Base-by-base conservation (phyloP, 1,284 basidiomycete genomes). In the Puccinia horiana region DNA sequence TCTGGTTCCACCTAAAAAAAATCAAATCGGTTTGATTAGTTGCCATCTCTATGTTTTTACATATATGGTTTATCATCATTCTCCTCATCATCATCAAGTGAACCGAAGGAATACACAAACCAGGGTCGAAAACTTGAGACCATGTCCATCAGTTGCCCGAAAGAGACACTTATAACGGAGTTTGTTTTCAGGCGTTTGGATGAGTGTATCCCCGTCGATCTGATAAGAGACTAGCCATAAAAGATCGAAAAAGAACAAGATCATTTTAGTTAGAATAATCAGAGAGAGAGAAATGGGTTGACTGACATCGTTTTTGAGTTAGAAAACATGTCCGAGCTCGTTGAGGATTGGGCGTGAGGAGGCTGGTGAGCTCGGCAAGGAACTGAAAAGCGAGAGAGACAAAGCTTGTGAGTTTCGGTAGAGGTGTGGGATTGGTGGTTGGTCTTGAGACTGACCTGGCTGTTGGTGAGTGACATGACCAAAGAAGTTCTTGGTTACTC, bases 281-380 rank as follows among this genome's bases (percentile, higher is more conserved):
- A 20, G 3, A 12, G 11, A 26, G n/a, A n/a, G n/a, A n/a, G n/a
- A n/a, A n/a, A n/a, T n/a, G n/a, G n/a, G 26, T 23, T 42, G 49
- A 20, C 47, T 73, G 49, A 73, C 70, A 52, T 47, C 70, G 44
- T 23, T 73, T 73, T 73, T 73, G 70, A 3, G 70, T 73, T 47
- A 73, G 47, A 73, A 73, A 73, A 73, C 70, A 73, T 18, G 70
- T 73, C n/a, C n/a, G 70, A 5, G 42, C 14, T 26, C 44, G 70
- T 29, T 73, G 3, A 23, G 70, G 47, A 5, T 49, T 20, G 32
- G 70, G 47, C 2, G 70, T 52, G 18, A 73, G 35, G 29, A 73
- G 47, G 16, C 52, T 23, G 4, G 40, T 23, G 32, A 73, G 47
- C 47, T 73, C 3, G 20, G 70, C 18, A 26, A 73, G 70, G 42